A percentile compares a stretch with the other conserved stretches of the same genome.
Evolutionary conservation across 2,329 filamentous ascomycete genomes (phyloP).

Genomic region (Penicillium psychrosexuale): DNA sequence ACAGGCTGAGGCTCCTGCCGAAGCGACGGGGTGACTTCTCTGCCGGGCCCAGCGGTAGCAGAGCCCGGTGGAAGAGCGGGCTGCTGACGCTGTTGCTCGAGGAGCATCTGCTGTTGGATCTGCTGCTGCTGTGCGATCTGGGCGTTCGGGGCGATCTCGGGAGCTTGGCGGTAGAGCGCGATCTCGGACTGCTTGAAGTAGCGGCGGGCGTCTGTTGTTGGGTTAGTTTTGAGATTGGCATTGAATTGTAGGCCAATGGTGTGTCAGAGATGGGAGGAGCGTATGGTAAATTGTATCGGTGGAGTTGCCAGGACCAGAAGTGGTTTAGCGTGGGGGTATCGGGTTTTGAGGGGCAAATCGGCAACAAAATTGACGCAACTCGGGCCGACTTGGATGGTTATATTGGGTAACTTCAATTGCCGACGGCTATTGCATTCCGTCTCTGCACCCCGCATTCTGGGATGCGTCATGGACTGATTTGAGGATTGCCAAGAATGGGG

Average conservation of each 20-base stretch:
- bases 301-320: slow-evolving; percentile 20
- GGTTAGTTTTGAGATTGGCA: slow-evolving; percentile 4
- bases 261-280: slow-evolving; percentile 2
- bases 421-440: slow-evolving; percentile 34
- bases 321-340: slow-evolving; percentile 35
- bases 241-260: background rate
- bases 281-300: slow-evolving; percentile 19
- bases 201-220: slow-evolving; percentile 71
- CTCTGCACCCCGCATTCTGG: slow-evolving; percentile 3
- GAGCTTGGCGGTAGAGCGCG: slow-evolving; percentile 80
- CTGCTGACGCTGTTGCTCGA: slow-evolving; percentile 34
- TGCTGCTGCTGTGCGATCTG: slow-evolving; percentile 41
- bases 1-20: slow-evolving; percentile 20
- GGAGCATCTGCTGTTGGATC: slow-evolving; percentile 39
- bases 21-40: slow-evolving; percentile 18
- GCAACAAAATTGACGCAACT: slow-evolving; percentile 14
- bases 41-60: slow-evolving; percentile 33
- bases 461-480: slow-evolving; percentile 1
- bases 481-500: background rate
- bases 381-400: slow-evolving; percentile 18
- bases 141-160: slow-evolving; percentile 44
- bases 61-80: slow-evolving; percentile 38
- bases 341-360: slow-evolving; percentile 9
- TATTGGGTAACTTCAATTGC: slow-evolving; percentile 32
- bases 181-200: slow-evolving; percentile 99